phyloP scores from a whole-genome alignment of 768 basidiomycete genomes.

The Agrocybe pediades region DNA sequence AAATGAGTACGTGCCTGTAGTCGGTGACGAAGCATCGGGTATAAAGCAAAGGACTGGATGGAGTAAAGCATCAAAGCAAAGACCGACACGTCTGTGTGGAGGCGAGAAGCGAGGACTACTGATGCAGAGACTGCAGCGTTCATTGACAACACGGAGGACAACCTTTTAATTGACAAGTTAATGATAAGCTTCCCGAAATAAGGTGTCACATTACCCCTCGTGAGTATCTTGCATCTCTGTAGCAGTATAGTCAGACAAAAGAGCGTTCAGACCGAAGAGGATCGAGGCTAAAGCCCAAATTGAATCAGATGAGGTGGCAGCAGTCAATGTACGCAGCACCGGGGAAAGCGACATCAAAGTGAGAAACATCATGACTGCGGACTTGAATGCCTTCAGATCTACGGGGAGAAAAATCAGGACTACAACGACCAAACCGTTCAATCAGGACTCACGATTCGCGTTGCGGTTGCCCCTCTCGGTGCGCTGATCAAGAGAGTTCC shows the following conservation, averaged over 20 bases:
- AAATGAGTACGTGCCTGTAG: conserved; percentile 51
- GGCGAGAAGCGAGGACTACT: conserved; percentile 89
- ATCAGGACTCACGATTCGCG: conserved; percentile 32
- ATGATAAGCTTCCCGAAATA: conserved; percentile 1
- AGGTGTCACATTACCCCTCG: conserved; percentile 52
- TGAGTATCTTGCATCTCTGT: conserved; percentile 44
- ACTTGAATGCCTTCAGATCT: conserved; percentile 78
- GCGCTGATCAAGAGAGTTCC: conserved; percentile 55
- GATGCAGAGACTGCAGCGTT: conserved; percentile 92
- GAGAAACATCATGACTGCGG: conserved; percentile 85
- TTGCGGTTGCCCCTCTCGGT: conserved; percentile 23
- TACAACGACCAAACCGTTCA: background rate
- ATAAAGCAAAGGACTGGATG: conserved; percentile 81
- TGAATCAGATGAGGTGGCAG: conserved; percentile 94
- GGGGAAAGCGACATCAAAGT: conserved; percentile 90
- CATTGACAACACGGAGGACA: conserved; percentile 84
- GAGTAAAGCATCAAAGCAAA: conserved; percentile 88
- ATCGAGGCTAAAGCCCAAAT: conserved; percentile 94
- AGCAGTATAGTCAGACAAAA: conserved; percentile 82
- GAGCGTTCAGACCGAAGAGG: conserved; percentile 78
- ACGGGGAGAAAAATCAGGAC: background rate
- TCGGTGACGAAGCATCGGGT: conserved; percentile 75
- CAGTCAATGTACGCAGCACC: conserved; percentile 87
- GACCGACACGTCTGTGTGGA: conserved; percentile 80
- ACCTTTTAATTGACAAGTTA: conserved; percentile 39